Evolutionary conservation across 176 grass and related monocot genomes (phyloP).

Genomic region (Cenchrus americanus): DNA sequence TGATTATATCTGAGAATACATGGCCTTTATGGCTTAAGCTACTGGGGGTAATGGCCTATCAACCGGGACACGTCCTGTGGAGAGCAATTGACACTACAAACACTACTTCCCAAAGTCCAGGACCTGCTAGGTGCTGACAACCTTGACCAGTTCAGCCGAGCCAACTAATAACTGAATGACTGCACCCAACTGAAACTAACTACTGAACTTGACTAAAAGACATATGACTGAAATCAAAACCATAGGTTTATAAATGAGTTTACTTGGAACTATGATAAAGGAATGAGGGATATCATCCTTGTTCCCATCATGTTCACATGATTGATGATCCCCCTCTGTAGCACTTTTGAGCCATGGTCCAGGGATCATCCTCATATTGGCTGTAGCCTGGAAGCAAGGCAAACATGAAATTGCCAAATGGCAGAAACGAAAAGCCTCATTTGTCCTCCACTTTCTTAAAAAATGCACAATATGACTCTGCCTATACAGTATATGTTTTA

Average conservation of each 20-base stretch:
- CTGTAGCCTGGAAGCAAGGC: conserved; percentile 47
- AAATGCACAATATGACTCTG: not conserved
- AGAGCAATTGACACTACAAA: no score
- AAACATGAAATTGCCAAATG: conserved; percentile 37
- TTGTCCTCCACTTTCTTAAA: not conserved
- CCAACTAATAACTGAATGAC: no score
- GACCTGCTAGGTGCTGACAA: no score
- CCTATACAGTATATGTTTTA: not conserved
- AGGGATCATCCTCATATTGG: conserved; percentile 50
- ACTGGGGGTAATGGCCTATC: no score
- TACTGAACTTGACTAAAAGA: no score
- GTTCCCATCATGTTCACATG: conserved; percentile 45
- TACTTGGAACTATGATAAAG: conserved; percentile 53
- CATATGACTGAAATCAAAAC: not conserved
- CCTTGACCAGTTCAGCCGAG: no score
- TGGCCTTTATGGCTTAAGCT: no score
- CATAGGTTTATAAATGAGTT: conserved; percentile 49
- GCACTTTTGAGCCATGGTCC: conserved; percentile 55
- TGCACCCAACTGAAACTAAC: no score
- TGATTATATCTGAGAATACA: no score
- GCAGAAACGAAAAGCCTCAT: conserved; percentile 25
- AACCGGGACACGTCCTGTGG: no score
- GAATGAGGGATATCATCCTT: conserved; percentile 47
- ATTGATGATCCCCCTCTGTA: conserved; percentile 60
- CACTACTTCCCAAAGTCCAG: no score